Conservation (phyloP, 1,284 basidiomycete species). For the Fistulina hepatica region DNA sequence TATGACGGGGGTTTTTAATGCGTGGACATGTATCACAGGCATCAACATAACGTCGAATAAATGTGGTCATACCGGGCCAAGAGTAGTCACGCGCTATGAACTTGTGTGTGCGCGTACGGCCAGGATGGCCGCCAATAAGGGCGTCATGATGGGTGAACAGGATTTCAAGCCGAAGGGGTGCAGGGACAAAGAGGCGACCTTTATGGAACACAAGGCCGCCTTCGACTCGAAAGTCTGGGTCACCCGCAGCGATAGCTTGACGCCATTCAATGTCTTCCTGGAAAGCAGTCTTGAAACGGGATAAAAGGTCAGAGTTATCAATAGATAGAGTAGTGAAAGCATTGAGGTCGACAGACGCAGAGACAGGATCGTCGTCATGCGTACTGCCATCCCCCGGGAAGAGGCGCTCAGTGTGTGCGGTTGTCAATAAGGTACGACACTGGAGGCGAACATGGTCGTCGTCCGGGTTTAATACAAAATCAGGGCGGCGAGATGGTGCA, state of each 20-base stretch:
- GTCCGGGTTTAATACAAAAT: too few relatives aligned
- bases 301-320: conserved; percentile 22
- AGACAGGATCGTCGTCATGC: too few relatives aligned
- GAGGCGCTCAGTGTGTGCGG: conserved; percentile 14
- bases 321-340: conserved; percentile 20
- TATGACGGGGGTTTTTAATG: conserved; percentile 16
- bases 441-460: too few relatives aligned
- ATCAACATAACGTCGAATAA: conserved; percentile 15
- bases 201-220: conserved; percentile 25
- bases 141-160: conserved; percentile 21
- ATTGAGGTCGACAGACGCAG: too few relatives aligned
- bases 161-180: conserved; percentile 20
- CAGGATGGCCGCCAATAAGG: conserved; percentile 22
- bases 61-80: conserved; percentile 16
- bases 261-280: conserved; percentile 22
- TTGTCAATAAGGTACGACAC: too few relatives aligned
- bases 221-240: conserved; percentile 19
- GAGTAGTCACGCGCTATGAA: too few relatives aligned
- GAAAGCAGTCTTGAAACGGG: conserved; percentile 21
- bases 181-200: conserved; percentile 27
- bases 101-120: conserved; percentile 19
- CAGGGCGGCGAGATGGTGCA: conserved; percentile 19
- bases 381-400: too few relatives aligned
- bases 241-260: conserved; percentile 18
- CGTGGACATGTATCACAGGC: conserved; percentile 19